Percentiles rank a stretch among this genome's conserved stretches.
Conservation (phyloP, 129 eudicot genomes). For the Deinandra increscens region DNA sequence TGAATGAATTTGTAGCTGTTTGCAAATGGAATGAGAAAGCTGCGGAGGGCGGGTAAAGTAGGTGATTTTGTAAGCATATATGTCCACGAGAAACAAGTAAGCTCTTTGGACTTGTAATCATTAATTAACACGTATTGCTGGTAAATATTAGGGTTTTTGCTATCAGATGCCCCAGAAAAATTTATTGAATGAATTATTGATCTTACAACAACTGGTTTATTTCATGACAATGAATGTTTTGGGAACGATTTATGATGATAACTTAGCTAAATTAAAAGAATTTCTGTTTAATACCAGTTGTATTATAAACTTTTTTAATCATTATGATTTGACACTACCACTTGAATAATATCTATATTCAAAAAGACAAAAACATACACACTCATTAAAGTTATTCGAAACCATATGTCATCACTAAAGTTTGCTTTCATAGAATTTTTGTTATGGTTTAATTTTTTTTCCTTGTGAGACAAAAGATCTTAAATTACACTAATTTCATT, state of each 20-base stretch:
- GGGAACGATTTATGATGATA: neutral
- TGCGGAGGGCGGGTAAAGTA: conserved; percentile 89
- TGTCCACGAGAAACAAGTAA: conserved; percentile 91
- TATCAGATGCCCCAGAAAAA: neutral
- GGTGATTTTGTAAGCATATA: conserved; percentile 90
- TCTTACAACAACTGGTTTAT: neutral
- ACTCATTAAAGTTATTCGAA: neutral
- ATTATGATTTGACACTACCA: neutral
- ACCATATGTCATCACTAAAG: neutral
- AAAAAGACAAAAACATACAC: neutral
- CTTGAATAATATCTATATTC: neutral
- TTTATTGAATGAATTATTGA: neutral
- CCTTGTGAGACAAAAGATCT: conserved; percentile 2
- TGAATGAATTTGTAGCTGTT: conserved; percentile 42
- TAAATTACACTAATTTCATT: neutral
- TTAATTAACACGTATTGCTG: neutral
- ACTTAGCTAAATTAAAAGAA: neutral
- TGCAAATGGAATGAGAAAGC: conserved; percentile 73
- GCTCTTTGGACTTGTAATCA: conserved; percentile 18
- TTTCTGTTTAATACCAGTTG: neutral
- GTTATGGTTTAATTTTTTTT: neutral
- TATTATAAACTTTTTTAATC: neutral
- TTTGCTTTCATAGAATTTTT: neutral
- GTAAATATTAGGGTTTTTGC: conserved; percentile 5
- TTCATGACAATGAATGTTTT: conserved; percentile 5